These are phyloP conservation scores for Yamadazyma sp. DNA, from an alignment of 805 yeast species.

Conservation along the genomic window DNA sequence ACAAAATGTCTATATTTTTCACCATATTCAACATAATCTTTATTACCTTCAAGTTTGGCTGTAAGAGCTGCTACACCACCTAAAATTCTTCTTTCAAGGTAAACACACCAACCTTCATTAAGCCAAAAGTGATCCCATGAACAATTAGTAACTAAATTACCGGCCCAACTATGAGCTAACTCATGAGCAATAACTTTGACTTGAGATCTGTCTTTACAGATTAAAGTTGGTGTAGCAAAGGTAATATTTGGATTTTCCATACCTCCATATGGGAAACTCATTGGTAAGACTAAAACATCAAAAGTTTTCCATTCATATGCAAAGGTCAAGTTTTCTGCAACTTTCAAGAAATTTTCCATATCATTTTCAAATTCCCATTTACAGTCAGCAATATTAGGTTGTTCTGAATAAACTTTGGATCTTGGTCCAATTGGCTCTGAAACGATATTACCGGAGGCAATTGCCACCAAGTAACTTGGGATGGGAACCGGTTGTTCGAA, in stretches of 20 bases:
- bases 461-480: constrained; percentile 32
- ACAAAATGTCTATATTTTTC: constrained; percentile 29
- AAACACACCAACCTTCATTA: constrained; percentile 38
- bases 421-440: constrained; percentile 32
- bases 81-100: constrained; percentile 30
- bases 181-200: constrained; percentile 36
- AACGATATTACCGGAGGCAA: constrained; percentile 31
- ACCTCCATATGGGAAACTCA: constrained; percentile 36
- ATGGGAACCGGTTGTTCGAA: constrained; percentile 35
- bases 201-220: constrained; percentile 32
- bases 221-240: constrained; percentile 32
- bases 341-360: constrained; percentile 31
- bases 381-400: constrained; percentile 23
- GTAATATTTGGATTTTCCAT: constrained; percentile 38
- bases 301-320: constrained; percentile 32
- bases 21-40: constrained; percentile 21
- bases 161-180: constrained; percentile 38
- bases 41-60: constrained; percentile 18
- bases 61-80: constrained; percentile 27
- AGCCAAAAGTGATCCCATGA: constrained; percentile 40
- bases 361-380: constrained; percentile 36
- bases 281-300: constrained; percentile 33
- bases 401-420: constrained; percentile 29
- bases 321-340: constrained; percentile 32
- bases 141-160: constrained; percentile 33